Base-by-base conservation (phyloP, 257 asterid genomes). In the Plectranthus barbatus region DNA sequence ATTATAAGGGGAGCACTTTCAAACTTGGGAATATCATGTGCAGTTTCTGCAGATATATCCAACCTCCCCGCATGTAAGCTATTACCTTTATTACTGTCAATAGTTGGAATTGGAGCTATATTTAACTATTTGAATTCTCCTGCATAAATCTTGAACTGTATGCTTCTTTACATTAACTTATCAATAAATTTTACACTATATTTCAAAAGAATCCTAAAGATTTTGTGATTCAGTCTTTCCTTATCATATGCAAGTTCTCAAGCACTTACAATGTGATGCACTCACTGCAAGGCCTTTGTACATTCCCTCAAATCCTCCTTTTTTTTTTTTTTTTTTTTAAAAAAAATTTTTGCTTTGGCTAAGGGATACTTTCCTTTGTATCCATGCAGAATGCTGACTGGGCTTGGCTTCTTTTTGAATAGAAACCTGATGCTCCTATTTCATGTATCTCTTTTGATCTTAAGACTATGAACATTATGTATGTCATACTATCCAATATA, bases 21-120 rank as follows among this genome's bases (percentile, higher is more conserved):
- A 50, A 92, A 92, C 84, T 80, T 92, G 87, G 99, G 99, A 63
- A 92, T 92, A 74, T 89, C 89, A n/a, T 89, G 96, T 85, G 99
- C 97, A 72, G 99, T 92, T 78, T 89, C 99, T 72, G 99, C 97
- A 41, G 97, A 92, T 82, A 92, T 84, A 72, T 85, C 96, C 72
- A 84, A 76, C 75, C 91, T 85, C 68, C 99, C 99, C 46, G 94
- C 97, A 72, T 92, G 99, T 92, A 75, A 91, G 97, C 71, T n/a
- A 48, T 58, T 60, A 21, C 69, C 64, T 59, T 29, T 26, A 14
- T 56, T 59, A 41, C 62, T 37, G 51, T 66, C 39, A 59, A 12
- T 5, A 18, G 15, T 67, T 5, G 12, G 13, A n/a, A 37, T 37
- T 37, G 6, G 10, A 45, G 54, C 51, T 31, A 31, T 55, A 20